Evolutionary conservation across 129 eudicot species (phyloP).

Genomic region (Lonicera japonica): DNA sequence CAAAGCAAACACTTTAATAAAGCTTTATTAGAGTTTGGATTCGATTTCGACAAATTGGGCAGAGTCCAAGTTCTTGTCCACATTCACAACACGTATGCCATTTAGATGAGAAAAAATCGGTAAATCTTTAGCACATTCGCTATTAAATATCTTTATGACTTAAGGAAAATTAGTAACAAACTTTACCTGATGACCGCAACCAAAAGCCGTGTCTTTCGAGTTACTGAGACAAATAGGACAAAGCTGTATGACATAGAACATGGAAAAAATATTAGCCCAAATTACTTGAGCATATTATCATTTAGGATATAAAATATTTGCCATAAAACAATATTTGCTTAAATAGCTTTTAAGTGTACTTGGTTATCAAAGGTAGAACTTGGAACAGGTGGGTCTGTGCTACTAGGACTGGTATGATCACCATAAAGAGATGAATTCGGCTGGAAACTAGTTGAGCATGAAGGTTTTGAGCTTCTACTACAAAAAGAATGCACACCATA

Average conservation of each 20-base stretch:
- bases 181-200: slow-evolving; percentile 97
- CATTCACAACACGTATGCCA: slow-evolving; percentile 85
- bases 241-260: slow-evolving; percentile 43
- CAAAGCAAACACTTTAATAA: slow-evolving; percentile 29
- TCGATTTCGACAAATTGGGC: slow-evolving; percentile 80
- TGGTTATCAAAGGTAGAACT: slow-evolving; percentile 53
- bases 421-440: slow-evolving; percentile 47
- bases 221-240: slow-evolving; percentile 89
- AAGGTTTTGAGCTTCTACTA: slow-evolving; percentile 47
- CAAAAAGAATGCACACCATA: slow-evolving; percentile 35
- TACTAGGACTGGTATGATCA: slow-evolving; percentile 21
- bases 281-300: neutral
- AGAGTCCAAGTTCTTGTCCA: slow-evolving; percentile 57
- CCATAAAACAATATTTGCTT: too few species aligned
- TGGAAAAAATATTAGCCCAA: slow-evolving; percentile 12
- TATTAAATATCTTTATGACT: neutral
- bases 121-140: neutral
- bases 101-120: neutral
- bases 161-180: slow-evolving; percentile 1
- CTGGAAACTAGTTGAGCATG: slow-evolving; percentile 38
- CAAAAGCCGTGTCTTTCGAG: slow-evolving; percentile 88
- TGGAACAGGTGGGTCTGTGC: slow-evolving; percentile 53
- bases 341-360: too few species aligned
- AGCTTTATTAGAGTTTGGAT: slow-evolving; percentile 84
- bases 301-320: neutral